phyloP scores from a whole-genome alignment of 805 yeast species.

The Kregervanrija pseudodelftensis region DNA sequence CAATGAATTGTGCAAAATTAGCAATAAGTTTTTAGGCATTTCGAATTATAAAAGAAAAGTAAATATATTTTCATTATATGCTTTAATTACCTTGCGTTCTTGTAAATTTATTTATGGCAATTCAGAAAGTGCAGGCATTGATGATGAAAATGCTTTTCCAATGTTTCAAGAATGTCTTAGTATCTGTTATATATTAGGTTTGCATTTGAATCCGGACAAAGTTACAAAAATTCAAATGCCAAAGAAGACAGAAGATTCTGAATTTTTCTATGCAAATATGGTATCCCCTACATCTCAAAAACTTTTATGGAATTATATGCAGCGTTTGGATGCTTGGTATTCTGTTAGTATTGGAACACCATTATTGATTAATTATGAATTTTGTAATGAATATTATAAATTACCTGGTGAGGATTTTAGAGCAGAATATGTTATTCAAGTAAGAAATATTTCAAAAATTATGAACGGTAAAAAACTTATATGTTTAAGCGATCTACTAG shows the following conservation, averaged over 20 bases:
- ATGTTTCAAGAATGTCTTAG: conserved; percentile 2
- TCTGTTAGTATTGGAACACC: conserved; percentile 8
- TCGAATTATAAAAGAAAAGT: conserved; percentile 3
- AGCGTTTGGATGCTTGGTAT: conserved; percentile 5
- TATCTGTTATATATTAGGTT: conserved; percentile 4
- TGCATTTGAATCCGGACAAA: conserved; percentile 5
- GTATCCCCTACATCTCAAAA: neutral
- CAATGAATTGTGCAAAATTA: neutral
- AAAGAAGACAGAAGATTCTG: neutral
- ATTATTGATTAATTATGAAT: conserved; percentile 7
- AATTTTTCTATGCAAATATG: neutral
- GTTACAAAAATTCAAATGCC: neutral
- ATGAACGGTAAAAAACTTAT: neutral
- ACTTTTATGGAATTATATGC: conserved; percentile 8
- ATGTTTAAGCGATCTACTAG: neutral
- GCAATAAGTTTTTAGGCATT: neutral
- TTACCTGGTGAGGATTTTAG: neutral
- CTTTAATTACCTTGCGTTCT: conserved; percentile 1
- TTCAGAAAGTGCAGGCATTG: neutral
- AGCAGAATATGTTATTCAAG: neutral
- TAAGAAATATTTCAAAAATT: neutral
- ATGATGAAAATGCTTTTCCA: conserved; percentile 5
- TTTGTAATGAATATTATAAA: conserved; percentile 1
- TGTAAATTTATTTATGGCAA: neutral
- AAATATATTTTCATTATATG: conserved; percentile 1